Evolutionary conservation across 2,329 filamentous ascomycete genomes (phyloP), one percentile per base, ranked within the genome.

Genomic region (Graphium sp.): DNA sequence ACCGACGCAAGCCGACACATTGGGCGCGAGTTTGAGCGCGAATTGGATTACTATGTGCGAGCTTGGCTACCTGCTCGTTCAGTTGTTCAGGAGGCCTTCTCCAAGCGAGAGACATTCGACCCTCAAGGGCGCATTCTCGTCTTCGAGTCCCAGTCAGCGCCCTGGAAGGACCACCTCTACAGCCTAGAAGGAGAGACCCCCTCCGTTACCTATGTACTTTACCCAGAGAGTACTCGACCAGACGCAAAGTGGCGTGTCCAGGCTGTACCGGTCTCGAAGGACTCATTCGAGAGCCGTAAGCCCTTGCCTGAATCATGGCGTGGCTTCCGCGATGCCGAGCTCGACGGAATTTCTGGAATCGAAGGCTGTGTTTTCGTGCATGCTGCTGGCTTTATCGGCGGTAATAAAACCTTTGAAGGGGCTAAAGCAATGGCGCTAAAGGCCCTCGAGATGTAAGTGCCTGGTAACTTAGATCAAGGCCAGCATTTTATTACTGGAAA

Each of bases 141-240:
- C 16, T 66, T 98, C 32, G 68, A 78, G 37, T 60, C 60, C 20
- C 74, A 80, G 47, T 74, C 78, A 33, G 79, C 87, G 35, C 87
- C 87, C 2, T 95, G 89, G 89, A 89, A 92, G 50, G 87, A 95
- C 45, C 89, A 98, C 51, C 65, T 98, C 12, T 95, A 93, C 57
- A 73, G 67, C 12, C 67, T 95, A 17, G 89, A 98, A 55, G 64
- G 52, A 13, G 56, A 70, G 22, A 67, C 71, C 12, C 39, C 48
- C 6, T 45, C 46, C 41, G 74, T 87, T 4, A 62, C 85, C 28
- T 95, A 94, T 46, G 85, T 93, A 10, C 60, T 95, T 16, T 95
- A 95, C 54, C 79, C 84, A 0, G 87, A 98, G 59, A 81, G 70
- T 44, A 67, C 74, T 17, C 62, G 66, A 24, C 68, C 74, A 25